Evolutionary conservation across 2,329 filamentous ascomycete genomes (phyloP).

Genomic region (Fusarium sp.): DNA sequence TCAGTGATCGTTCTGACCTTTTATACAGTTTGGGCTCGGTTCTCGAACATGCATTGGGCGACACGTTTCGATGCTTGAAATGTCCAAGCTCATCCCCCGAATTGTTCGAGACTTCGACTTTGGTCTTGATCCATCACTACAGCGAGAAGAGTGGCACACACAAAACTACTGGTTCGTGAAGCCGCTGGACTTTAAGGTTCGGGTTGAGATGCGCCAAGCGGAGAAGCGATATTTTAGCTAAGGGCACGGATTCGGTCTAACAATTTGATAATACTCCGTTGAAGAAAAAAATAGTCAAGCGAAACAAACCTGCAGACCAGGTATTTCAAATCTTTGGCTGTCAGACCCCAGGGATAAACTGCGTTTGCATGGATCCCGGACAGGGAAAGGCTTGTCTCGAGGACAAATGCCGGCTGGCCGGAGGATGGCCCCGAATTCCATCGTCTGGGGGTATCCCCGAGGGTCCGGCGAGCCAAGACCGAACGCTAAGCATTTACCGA

Average conservation of each 20-base stretch:
- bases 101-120: conserved; percentile 39
- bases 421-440: neutral
- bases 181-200: conserved; percentile 24
- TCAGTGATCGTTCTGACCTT: neutral
- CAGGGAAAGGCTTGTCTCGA: neutral
- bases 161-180: conserved; percentile 34
- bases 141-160: conserved; percentile 11
- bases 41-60: conserved; percentile 39
- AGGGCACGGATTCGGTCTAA: neutral
- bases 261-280: neutral
- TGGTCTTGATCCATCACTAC: conserved; percentile 1
- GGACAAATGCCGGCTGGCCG: neutral
- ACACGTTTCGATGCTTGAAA: conserved; percentile 40
- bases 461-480: neutral
- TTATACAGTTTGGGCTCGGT: conserved; percentile 35
- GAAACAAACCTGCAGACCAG: neutral
- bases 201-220: neutral
- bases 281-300: neutral
- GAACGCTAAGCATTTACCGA: neutral
- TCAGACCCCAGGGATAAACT: neutral
- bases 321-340: neutral
- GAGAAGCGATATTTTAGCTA: neutral
- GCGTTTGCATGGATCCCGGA: neutral
- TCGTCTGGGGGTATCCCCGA: conserved; percentile 6
- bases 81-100: conserved; percentile 35